Conservation (phyloP, 257 asterid species). For the Petrea volubilis region DNA sequence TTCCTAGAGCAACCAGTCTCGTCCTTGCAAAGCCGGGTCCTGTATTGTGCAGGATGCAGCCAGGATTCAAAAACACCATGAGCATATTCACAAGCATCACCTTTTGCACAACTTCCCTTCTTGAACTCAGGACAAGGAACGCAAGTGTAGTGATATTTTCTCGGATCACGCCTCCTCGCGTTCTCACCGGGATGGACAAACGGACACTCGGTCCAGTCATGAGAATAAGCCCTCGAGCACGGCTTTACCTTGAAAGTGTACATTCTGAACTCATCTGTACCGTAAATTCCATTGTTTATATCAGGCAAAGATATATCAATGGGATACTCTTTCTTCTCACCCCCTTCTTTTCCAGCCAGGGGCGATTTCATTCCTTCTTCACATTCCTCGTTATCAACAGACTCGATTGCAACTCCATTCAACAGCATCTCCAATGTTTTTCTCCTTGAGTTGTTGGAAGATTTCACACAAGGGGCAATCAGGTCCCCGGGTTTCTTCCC, state of each 20-base stretch:
- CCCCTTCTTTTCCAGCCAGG: conserved; percentile 23
- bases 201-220: conserved; percentile 67
- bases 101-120: conserved; percentile 73
- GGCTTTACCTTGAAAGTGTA: conserved; percentile 60
- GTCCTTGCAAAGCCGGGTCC: conserved; percentile 89
- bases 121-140: conserved; percentile 95
- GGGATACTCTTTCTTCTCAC: conserved; percentile 75
- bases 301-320: conserved; percentile 58
- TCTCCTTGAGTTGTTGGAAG: conserved; percentile 37
- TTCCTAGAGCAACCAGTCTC: conserved; percentile 78
- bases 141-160: conserved; percentile 71
- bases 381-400: conserved; percentile 32
- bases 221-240: conserved; percentile 56
- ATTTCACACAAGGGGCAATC: conserved; percentile 49
- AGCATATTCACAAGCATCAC: conserved; percentile 78
- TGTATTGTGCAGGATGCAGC: conserved; percentile 94
- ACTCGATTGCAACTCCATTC: conserved; percentile 42
- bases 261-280: conserved; percentile 60
- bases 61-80: conserved; percentile 95
- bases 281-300: conserved; percentile 49
- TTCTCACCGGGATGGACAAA: conserved; percentile 65
- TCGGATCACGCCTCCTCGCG: conserved; percentile 67
- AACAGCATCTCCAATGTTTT: conserved; percentile 56
- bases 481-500: conserved; percentile 70
- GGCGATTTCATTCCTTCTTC: conserved; percentile 29